phyloP scores from a whole-genome alignment of 1,139 yeast species.

The Wickerhamiella infanticola region DNA sequence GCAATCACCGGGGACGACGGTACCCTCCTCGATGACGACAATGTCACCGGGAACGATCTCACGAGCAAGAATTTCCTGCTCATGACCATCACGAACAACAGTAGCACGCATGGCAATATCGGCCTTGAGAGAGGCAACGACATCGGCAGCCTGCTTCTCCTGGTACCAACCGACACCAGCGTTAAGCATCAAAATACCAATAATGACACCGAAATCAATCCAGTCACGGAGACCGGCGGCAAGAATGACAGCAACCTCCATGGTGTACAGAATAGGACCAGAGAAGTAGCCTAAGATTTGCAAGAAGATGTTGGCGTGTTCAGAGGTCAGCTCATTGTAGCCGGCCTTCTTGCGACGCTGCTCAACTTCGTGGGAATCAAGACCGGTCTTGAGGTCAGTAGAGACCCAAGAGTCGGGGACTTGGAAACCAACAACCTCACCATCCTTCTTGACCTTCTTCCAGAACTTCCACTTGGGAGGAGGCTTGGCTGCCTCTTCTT shows the following conservation, averaged over 20 bases:
- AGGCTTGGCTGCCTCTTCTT: slow-evolving; percentile 16
- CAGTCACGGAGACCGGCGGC: slow-evolving; percentile 61
- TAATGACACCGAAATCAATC: slow-evolving; percentile 57
- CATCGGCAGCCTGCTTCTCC: slow-evolving; percentile 84
- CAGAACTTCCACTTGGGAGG: slow-evolving; percentile 19
- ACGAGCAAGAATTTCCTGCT: slow-evolving; percentile 17
- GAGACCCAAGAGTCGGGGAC: slow-evolving; percentile 24
- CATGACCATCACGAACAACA: slow-evolving; percentile 65
- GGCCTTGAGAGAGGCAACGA: slow-evolving; percentile 87
- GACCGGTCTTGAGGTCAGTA: slow-evolving; percentile 41
- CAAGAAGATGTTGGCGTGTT: slow-evolving; percentile 40
- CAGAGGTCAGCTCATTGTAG: slow-evolving; percentile 47
- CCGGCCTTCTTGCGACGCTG: slow-evolving; percentile 50
- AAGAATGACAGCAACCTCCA: slow-evolving; percentile 52
- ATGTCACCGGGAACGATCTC: slow-evolving; percentile 20
- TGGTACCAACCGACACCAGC: slow-evolving; percentile 53
- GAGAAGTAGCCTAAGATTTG: slow-evolving; percentile 48
- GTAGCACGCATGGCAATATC: slow-evolving; percentile 80
- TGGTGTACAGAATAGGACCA: slow-evolving; percentile 54
- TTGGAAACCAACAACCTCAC: slow-evolving; percentile 14
- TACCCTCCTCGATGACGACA: slow-evolving; percentile 84
- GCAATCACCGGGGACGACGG: slow-evolving; percentile 90
- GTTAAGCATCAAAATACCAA: slow-evolving; percentile 41
- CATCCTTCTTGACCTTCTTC: slow-evolving; percentile 14
- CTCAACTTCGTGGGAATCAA: slow-evolving; percentile 36